A percentile compares a stretch with the other conserved stretches of the same genome.
Evolutionary conservation across 1,284 basidiomycete genomes (phyloP).

Genomic region (Cutaneotrichosporon sp.): DNA sequence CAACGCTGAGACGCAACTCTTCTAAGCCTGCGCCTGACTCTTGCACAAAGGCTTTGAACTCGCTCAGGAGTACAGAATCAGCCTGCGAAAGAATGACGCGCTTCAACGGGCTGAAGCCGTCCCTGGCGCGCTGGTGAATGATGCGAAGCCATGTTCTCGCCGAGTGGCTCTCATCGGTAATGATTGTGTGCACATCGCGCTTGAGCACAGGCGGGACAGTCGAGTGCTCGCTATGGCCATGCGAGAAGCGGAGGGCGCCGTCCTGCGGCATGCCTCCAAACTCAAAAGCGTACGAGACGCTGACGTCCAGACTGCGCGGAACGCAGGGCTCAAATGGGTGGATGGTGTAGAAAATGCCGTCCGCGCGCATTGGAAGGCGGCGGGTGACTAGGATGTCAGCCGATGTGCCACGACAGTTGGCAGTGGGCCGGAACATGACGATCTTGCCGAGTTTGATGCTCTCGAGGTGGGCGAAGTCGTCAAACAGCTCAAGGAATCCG

Average conservation of each 20-base stretch:
- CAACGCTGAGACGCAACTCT: background rate
- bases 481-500: background rate
- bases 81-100: background rate
- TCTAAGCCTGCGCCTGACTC: background rate
- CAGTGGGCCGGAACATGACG: background rate
- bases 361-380: background rate
- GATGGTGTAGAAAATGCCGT: slow-evolving; percentile 1
- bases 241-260: background rate
- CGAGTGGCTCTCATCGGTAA: background rate
- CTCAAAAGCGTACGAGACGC: background rate
- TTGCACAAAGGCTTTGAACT: background rate
- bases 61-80: background rate
- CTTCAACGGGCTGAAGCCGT: background rate
- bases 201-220: background rate
- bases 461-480: background rate
- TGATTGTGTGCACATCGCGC: background rate
- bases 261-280: background rate
- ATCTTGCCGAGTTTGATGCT: background rate
- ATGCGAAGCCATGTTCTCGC: background rate
- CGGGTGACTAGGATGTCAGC: background rate
- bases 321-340: background rate
- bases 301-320: background rate
- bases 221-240: background rate
- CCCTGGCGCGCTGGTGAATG: background rate
- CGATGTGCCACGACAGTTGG: background rate